Conservation (phyloP, 225 moss, liverwort and hornwort genomes). For the Anthoceros angustus region DNA sequence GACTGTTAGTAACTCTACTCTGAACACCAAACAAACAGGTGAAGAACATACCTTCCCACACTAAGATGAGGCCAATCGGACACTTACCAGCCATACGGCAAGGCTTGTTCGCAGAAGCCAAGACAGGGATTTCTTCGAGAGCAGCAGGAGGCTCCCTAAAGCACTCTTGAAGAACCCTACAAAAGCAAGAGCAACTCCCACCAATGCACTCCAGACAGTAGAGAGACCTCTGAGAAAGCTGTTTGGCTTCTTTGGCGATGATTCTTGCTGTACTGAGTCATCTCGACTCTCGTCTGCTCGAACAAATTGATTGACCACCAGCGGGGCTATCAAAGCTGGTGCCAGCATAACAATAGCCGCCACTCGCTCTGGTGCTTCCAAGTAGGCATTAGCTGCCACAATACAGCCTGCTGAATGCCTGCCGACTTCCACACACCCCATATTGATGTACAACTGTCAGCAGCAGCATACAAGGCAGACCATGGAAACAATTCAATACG, state of each 20-base stretch:
- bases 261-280: constrained; percentile 6
- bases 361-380: constrained; percentile 71
- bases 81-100: constrained; percentile 50
- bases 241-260: constrained; percentile 3
- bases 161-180: background rate
- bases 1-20: background rate
- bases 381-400: constrained; percentile 75
- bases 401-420: constrained; percentile 94
- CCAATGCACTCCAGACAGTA: background rate
- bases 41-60: background rate
- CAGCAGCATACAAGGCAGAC: background rate
- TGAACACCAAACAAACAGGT: background rate
- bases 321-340: constrained; percentile 59
- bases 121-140: background rate
- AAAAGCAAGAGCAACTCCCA: background rate
- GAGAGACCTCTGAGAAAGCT: background rate
- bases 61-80: background rate
- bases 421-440: constrained; percentile 24
- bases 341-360: constrained; percentile 70
- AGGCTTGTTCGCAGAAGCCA: constrained; percentile 40
- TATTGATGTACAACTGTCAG: background rate
- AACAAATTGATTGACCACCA: constrained; percentile 35
- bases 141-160: background rate
- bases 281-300: constrained; percentile 11
- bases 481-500: no score